Evolutionary conservation across 805 yeast species (phyloP).

Genomic region (Candida ponderosae): DNA sequence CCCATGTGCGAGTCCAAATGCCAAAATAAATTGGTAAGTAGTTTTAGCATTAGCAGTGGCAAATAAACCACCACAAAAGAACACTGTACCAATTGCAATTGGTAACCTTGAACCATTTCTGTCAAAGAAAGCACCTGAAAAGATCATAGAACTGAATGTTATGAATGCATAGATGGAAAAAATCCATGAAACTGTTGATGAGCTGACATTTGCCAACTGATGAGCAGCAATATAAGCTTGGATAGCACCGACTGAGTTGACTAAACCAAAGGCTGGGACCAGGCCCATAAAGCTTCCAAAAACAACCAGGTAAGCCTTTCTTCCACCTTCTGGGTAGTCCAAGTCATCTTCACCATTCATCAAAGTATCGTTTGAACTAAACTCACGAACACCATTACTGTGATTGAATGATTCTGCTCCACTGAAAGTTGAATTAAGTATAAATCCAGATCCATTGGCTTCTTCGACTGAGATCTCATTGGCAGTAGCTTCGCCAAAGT

Average conservation of each 20-base stretch:
- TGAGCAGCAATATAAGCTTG: constrained; percentile 50
- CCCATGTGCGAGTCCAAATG: constrained; percentile 51
- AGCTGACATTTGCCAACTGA: constrained; percentile 42
- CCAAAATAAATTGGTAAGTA: constrained; percentile 53
- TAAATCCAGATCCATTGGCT: no score
- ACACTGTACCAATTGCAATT: constrained; percentile 33
- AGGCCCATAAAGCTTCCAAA: constrained; percentile 56
- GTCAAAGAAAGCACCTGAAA: constrained; percentile 58
- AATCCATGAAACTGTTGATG: constrained; percentile 56
- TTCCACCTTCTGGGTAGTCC: constrained; percentile 48
- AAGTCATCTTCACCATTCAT: constrained; percentile 8
- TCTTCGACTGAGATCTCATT: no score
- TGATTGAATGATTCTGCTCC: no score
- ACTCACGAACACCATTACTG: not conserved
- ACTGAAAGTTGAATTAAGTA: no score
- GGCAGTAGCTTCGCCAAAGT: no score
- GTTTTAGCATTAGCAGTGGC: constrained; percentile 46
- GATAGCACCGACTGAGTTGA: constrained; percentile 59
- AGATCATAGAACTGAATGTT: constrained; percentile 42
- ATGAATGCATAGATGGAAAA: constrained; percentile 53
- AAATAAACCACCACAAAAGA: constrained; percentile 45
- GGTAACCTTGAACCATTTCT: constrained; percentile 45
- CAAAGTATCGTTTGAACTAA: not conserved
- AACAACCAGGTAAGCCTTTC: constrained; percentile 47
- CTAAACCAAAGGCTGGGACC: constrained; percentile 49